These are phyloP conservation scores for Glaciozyma martinii DNA, from an alignment of 768 basidiomycete genomes.

Conservation along the genomic window DNA sequence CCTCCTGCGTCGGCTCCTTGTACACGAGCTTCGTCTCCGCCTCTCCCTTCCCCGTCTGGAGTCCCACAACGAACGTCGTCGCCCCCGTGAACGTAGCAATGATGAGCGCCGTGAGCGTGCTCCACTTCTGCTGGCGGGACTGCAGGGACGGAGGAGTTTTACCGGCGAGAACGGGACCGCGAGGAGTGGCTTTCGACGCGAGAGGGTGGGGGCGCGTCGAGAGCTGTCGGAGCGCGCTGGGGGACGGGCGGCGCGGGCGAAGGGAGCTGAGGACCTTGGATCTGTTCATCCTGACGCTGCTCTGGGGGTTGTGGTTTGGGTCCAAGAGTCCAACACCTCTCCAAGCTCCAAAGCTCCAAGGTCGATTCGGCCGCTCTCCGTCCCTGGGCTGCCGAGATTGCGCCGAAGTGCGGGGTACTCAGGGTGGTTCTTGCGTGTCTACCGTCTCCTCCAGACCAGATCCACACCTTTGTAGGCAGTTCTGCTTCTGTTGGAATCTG, in stretches of 20 bases:
- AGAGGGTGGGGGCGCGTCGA: slow-evolving; percentile 24
- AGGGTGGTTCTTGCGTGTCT: too few species aligned
- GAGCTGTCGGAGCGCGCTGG: slow-evolving; percentile 3
- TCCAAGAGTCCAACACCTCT: too few species aligned
- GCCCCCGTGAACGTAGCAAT: slow-evolving; percentile 26
- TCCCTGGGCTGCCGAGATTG: too few species aligned
- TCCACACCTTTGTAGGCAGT: too few species aligned
- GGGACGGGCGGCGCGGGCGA: slow-evolving; percentile 11
- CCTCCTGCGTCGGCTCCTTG: slow-evolving; percentile 19
- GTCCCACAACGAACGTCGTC: slow-evolving; percentile 16
- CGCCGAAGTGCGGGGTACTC: too few species aligned
- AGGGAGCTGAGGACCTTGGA: slow-evolving; percentile 48
- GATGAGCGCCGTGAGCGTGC: slow-evolving; percentile 16
- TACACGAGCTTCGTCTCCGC: not conserved
- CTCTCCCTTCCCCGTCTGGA: not conserved
- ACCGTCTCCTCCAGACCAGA: too few species aligned
- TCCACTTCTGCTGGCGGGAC: not conserved
- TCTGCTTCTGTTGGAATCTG: too few species aligned
- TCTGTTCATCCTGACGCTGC: not conserved
- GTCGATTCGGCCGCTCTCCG: too few species aligned
- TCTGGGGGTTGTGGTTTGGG: too few species aligned
- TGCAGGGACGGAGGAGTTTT: not conserved
- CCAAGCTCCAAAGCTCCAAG: too few species aligned
- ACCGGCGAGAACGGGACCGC: slow-evolving; percentile 13
- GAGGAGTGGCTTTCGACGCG: slow-evolving; percentile 10